These are phyloP conservation scores for Chimonanthus praecox DNA, from an alignment of 164 flowering plant species.

Conservation along the genomic window DNA sequence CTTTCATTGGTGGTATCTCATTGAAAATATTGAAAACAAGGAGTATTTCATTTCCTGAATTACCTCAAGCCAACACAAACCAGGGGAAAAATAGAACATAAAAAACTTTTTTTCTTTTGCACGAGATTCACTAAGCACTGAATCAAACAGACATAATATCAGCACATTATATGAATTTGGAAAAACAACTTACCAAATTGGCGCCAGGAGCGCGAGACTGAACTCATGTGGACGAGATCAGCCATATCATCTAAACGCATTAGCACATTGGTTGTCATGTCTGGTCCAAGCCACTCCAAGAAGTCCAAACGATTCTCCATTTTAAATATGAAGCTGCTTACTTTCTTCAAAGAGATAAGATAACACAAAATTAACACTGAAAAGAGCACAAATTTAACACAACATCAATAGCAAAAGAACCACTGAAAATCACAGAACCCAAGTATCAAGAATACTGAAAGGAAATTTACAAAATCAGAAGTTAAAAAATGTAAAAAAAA, in stretches of 20 bases:
- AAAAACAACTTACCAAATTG: slow-evolving; percentile 44
- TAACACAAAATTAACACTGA: not conserved
- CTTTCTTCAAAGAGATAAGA: not conserved
- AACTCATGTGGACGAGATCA: slow-evolving; percentile 51
- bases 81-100: not conserved
- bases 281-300: slow-evolving; percentile 38
- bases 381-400: not conserved
- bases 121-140: not conserved
- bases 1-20: not conserved
- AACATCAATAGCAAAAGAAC: not conserved
- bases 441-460: not conserved
- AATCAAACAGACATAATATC: not conserved
- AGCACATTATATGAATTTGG: not conserved
- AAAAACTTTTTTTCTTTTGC: not conserved
- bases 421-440: not conserved
- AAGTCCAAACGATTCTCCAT: slow-evolving; percentile 47
- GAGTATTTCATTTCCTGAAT: not conserved
- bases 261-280: slow-evolving; percentile 35
- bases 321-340: not conserved
- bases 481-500: not conserved
- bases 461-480: not conserved
- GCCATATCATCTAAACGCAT: slow-evolving; percentile 50
- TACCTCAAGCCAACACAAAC: not conserved
- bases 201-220: slow-evolving; percentile 62
- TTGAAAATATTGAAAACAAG: not conserved